Base-by-base conservation (phyloP, 441 rosid genomes). In the Dalechampia spathulata region DNA sequence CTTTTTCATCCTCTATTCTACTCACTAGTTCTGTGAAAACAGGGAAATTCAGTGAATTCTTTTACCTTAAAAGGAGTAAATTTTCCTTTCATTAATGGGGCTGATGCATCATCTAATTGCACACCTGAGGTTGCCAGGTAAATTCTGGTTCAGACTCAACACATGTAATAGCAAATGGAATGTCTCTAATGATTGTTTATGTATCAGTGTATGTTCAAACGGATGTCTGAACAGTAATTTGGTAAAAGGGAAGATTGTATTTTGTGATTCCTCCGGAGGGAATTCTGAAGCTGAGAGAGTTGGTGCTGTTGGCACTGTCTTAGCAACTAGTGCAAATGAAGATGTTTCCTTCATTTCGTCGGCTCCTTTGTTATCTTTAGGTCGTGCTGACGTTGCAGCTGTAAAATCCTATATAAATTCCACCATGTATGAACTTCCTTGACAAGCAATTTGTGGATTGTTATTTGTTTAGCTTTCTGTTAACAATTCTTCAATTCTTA, bases 1-100 rank as follows among this genome's bases (percentile, higher is more conserved):
- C 34, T n/a, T n/a, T 17, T 50, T 27, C 12, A 27, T 43, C 25
- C 3, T 40, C 38, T 30, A 27, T 44, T 43, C 52, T 55, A 16
- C 47, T 14, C 1, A 10, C 12, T 27, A 11, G n/a, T 50, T 9
- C n/a, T 15, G 4, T 11, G 32, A 2, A 28, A 49, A 60, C 34
- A 78, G 86, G 89, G 85, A 14, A 63, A 30, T 39, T 72, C 86
- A 2, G 28, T 80, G 0, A 74, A 83, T 56, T 5, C 80, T 1
- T 80, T 76, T 40, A 25, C 49, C 34, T 55, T 66, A 23, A 63
- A 71, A 0, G 63, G 75, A 34, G n/a, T n/a, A n/a, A 70, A 68
- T 17, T 57, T 70, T 30, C 83, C 86, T 15, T 15, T 83, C 7
- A 63, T 30, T n/a, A n/a, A n/a, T n/a, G n/a, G n/a, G n/a, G n/a